phyloP scores from a whole-genome alignment of 208 protist species.

The Porcisia deanei region DNA sequence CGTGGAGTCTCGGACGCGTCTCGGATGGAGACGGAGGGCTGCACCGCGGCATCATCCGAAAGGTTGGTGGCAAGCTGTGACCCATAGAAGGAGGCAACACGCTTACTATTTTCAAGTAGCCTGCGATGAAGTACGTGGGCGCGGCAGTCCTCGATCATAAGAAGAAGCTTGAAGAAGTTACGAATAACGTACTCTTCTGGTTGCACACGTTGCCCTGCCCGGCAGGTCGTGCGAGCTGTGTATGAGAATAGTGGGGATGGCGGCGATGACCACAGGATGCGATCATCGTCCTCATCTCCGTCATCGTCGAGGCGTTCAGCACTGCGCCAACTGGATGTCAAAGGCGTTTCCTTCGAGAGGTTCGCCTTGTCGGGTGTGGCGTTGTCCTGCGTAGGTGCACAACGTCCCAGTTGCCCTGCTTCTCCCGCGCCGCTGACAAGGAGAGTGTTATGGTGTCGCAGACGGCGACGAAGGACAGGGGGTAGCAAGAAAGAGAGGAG shows the following conservation, averaged over 20 bases:
- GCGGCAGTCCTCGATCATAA: constrained; percentile 31
- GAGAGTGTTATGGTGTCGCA: constrained; percentile 10
- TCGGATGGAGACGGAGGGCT: not conserved
- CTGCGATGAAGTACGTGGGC: constrained; percentile 22
- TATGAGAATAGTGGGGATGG: constrained; percentile 26
- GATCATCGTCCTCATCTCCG: constrained; percentile 23
- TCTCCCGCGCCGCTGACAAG: not conserved
- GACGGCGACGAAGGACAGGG: constrained; percentile 5
- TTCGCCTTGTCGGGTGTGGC: not conserved
- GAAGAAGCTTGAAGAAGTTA: constrained; percentile 30
- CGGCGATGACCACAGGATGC: constrained; percentile 28
- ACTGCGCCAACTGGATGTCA: not conserved
- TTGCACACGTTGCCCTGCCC: constrained; percentile 1
- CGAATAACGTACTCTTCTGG: constrained; percentile 27
- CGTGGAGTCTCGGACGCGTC: too few relatives aligned
- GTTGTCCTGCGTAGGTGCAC: not conserved
- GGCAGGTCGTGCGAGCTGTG: not conserved
- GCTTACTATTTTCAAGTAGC: constrained; percentile 25
- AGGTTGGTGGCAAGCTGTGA: constrained; percentile 23
- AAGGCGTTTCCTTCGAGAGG: not conserved
- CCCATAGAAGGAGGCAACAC: constrained; percentile 20
- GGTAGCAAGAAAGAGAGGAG: constrained; percentile 24
- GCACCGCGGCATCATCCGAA: constrained; percentile 10
- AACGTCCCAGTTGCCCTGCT: not conserved
- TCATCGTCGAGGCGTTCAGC: constrained; percentile 7